These are phyloP conservation scores for Ocimum tenuiflorum DNA, from an alignment of 257 asterid genomes.

Conservation along the genomic window DNA sequence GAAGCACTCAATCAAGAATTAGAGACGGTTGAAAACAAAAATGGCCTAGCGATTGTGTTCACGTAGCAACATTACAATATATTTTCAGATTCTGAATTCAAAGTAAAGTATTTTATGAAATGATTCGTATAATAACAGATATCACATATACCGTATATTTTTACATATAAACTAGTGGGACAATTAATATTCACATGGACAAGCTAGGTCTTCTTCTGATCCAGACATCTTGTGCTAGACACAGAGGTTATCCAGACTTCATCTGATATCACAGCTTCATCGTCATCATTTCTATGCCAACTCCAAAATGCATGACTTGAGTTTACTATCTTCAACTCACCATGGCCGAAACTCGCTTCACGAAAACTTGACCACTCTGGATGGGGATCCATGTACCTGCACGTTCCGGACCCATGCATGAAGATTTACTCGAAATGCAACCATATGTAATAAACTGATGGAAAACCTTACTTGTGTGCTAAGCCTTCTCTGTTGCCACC, in stretches of 20 bases:
- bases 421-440: no score
- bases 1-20: no score
- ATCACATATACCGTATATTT: no score
- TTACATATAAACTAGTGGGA: no score
- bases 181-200: background rate
- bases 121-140: no score
- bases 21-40: no score
- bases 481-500: constrained; percentile 98
- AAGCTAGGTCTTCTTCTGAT: constrained; percentile 27
- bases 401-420: background rate
- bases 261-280: constrained; percentile 70
- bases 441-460: no score
- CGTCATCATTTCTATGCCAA: constrained; percentile 91
- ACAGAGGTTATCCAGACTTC: constrained; percentile 62
- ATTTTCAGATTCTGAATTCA: no score
- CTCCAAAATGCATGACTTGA: constrained; percentile 86
- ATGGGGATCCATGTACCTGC: constrained; percentile 52
- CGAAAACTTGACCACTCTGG: constrained; percentile 88
- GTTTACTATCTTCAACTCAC: constrained; percentile 62
- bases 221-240: constrained; percentile 44
- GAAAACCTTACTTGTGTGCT: constrained; percentile 69
- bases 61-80: no score
- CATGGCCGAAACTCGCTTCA: constrained; percentile 97
- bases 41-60: no score
- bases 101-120: no score